Evolutionary conservation across 2,329 filamentous ascomycete species (phyloP).

Genomic region (Tolypocladium amazonense): DNA sequence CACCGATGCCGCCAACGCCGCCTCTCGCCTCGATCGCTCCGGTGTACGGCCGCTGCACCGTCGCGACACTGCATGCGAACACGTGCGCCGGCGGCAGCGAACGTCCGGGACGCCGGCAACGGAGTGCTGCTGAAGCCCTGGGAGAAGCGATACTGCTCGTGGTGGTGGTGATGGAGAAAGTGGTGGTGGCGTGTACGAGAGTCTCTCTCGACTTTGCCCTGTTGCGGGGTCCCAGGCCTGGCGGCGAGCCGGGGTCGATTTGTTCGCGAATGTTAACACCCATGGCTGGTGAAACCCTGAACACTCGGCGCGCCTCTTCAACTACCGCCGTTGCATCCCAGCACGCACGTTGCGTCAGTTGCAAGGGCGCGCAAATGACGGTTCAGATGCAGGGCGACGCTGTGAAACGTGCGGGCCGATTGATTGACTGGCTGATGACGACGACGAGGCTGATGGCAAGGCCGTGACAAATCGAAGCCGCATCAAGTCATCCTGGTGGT

Average conservation of each 20-base stretch:
- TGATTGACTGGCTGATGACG: not conserved
- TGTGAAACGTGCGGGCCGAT: not conserved
- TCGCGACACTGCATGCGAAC: not conserved
- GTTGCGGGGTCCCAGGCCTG: not conserved
- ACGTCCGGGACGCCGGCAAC: not conserved
- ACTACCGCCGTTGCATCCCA: not conserved
- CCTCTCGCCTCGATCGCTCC: not conserved
- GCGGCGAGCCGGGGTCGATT: not conserved
- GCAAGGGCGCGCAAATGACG: not conserved
- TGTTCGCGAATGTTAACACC: not conserved
- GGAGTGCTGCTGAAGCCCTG: not conserved
- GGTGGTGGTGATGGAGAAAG: not conserved
- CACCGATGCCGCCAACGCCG: not conserved
- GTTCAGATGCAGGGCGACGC: not conserved
- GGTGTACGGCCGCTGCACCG: not conserved
- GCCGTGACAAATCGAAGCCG: not conserved
- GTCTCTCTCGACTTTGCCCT: not conserved
- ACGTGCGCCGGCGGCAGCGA: not conserved
- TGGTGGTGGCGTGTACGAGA: not conserved
- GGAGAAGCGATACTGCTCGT: no score
- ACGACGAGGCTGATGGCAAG: not conserved
- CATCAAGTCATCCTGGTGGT: not conserved
- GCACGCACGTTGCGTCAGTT: not conserved
- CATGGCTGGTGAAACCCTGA: not conserved
- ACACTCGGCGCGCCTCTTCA: not conserved